These are phyloP conservation scores for Crotalaria pallida DNA, from an alignment of 306 rosid genomes.

Conservation along the genomic window DNA sequence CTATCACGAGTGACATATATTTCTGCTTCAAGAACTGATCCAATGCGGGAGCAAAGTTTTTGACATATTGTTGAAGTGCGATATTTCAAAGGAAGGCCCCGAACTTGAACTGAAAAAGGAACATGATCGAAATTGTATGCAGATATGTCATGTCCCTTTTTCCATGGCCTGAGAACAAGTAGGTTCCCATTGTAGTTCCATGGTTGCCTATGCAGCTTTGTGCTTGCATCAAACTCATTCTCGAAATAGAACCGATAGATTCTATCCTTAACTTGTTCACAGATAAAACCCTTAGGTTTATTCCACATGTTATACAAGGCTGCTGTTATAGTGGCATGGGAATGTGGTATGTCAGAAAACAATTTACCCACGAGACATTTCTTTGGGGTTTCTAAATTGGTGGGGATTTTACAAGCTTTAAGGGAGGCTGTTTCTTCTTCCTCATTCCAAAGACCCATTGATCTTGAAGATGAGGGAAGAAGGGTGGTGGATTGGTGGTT, in stretches of 20 bases:
- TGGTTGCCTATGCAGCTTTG: not conserved
- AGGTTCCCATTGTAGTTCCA: not conserved
- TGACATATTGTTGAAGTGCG: no score
- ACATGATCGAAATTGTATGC: not conserved
- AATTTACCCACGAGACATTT: not conserved
- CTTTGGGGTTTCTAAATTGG: not conserved
- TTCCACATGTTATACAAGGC: not conserved
- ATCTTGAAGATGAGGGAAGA: no score
- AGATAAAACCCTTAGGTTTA: not conserved
- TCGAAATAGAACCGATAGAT: not conserved
- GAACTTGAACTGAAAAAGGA: not conserved
- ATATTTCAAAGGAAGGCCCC: not conserved
- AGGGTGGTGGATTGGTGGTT: no score
- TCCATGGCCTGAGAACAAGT: not conserved
- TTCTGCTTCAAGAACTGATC: not conserved
- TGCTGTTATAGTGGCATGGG: not conserved
- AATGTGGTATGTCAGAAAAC: not conserved
- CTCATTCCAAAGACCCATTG: not conserved
- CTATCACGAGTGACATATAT: no score
- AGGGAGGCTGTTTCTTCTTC: not conserved
- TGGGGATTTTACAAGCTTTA: not conserved
- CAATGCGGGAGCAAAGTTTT: not conserved
- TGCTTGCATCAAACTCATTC: not conserved
- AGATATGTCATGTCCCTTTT: no score
- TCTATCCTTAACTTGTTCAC: not conserved